A percentile compares a stretch with the other conserved stretches of the same genome.
Evolutionary conservation across 176 grass and related monocot genomes (phyloP).

Genomic region (Puccinellia tenuiflora): DNA sequence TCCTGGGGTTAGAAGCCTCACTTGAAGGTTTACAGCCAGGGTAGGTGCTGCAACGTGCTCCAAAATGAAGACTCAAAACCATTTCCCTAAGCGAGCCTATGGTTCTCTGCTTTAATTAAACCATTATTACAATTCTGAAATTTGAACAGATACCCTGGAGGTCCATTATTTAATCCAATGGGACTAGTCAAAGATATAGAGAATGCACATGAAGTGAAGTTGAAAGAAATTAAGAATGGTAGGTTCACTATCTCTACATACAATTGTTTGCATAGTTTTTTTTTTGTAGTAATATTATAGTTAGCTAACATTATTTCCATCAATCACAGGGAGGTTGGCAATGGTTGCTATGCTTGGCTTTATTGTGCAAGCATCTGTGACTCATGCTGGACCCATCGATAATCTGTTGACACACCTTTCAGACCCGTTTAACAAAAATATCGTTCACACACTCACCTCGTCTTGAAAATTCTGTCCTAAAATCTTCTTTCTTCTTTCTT

Average conservation of each 20-base stretch:
- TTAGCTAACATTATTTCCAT: not conserved
- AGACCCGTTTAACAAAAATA: slow-evolving; percentile 74
- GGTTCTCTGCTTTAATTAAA: slow-evolving; percentile 4
- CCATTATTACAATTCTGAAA: not conserved
- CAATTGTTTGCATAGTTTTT: not conserved
- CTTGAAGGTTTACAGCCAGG: slow-evolving; percentile 61
- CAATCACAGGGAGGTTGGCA: slow-evolving; percentile 62
- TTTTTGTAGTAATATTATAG: not conserved
- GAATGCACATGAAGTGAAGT: slow-evolving; percentile 60
- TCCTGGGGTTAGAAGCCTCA: slow-evolving; percentile 76
- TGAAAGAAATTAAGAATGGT: slow-evolving; percentile 99
- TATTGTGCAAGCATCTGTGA: slow-evolving; percentile 68
- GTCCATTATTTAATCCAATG: slow-evolving; percentile 76
- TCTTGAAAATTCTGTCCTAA: not conserved
- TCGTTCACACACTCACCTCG: slow-evolving; percentile 47
- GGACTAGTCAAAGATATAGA: slow-evolving; percentile 76
- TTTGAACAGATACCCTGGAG: slow-evolving; percentile 67
- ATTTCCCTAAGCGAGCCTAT: not conserved
- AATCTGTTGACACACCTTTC: slow-evolving; percentile 82
- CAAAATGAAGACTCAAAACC: not conserved
- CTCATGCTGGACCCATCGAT: slow-evolving; percentile 66
- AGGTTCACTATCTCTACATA: not conserved
- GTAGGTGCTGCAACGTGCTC: slow-evolving; percentile 26
- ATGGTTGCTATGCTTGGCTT: slow-evolving; percentile 93
- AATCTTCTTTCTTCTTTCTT: not conserved